Evolutionary conservation across 192 early-diverging fungal genomes (phyloP).

Genomic region (Coemansia sp.): DNA sequence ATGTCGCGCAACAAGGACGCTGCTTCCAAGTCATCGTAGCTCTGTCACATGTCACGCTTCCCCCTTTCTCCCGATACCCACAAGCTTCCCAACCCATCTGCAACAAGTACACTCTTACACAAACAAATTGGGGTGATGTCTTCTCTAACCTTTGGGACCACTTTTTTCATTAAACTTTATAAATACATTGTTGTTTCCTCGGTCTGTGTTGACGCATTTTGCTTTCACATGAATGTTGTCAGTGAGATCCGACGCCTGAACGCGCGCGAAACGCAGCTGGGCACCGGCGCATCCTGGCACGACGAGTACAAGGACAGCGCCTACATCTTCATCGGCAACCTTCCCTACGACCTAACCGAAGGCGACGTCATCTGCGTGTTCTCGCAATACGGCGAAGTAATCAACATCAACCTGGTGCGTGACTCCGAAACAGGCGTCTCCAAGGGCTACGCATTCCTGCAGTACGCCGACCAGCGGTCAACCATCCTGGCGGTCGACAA

Average conservation of each 20-base stretch:
- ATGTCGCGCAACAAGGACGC: slow-evolving; percentile 51
- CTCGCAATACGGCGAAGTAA: slow-evolving; percentile 88
- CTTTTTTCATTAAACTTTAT: too few relatives aligned
- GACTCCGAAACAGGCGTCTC: slow-evolving; percentile 85
- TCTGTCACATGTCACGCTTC: too few relatives aligned
- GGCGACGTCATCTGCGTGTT: slow-evolving; percentile 92
- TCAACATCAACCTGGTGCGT: slow-evolving; percentile 85
- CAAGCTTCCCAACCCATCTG: background rate
- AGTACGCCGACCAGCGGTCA: slow-evolving; percentile 89
- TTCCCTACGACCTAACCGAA: slow-evolving; percentile 83
- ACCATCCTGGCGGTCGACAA: slow-evolving; percentile 95
- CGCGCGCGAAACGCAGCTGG: slow-evolving; percentile 58
- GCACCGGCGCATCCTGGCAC: slow-evolving; percentile 79
- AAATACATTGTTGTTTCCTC: too few relatives aligned
- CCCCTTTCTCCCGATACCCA: too few relatives aligned
- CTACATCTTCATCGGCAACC: slow-evolving; percentile 84
- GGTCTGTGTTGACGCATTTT: too few relatives aligned
- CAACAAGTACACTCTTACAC: too few relatives aligned
- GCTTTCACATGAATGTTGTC: slow-evolving; percentile 61
- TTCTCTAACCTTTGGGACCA: too few relatives aligned
- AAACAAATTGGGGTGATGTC: too few relatives aligned
- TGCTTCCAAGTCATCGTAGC: too few relatives aligned
- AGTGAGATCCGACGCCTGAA: slow-evolving; percentile 87
- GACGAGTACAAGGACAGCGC: slow-evolving; percentile 85
- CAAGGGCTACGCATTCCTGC: slow-evolving; percentile 83